Evolutionary conservation across 2,329 filamentous ascomycete species (phyloP), one percentile per base, ranked within the genome.

Genomic region (Hypoxylon sp.): DNA sequence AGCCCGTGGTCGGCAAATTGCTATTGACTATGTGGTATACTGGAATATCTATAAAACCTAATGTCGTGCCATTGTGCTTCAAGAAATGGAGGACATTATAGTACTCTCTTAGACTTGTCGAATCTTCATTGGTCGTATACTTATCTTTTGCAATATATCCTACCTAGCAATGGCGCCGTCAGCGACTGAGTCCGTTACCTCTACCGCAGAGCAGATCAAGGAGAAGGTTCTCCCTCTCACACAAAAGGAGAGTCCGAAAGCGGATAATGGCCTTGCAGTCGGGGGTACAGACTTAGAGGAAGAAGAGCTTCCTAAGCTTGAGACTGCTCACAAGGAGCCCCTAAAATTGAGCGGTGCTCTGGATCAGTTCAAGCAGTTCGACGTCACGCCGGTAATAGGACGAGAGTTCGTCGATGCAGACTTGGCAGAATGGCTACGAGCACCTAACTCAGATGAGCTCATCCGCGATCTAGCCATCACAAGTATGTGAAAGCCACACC

Each of bases 381-480:
- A 87, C 21, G 70, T 80, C 3, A 87, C 84, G 1, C 84, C 84
- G 0, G 70, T 79, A 30, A 86, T 88, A 48, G 85, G 84, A 3
- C 76, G 77, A 5, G 85, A 88, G 62, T 88, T 78, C 55, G 73
- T 78, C n/a, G 76, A 75, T 9, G 75, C 80, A 23, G 79, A 85
- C 55, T 73, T 88, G 0, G 78, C 78, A 4, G 84, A 89, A 23
- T 78, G 80, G 60, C 73, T 90, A 4, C 72, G 82, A 19, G 80
- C 82, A 0, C 74, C 80, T 0, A 84, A 88, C 63, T 75, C 82
- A 0, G 84, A 89, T 42, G 80, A 84, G 32, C 71, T 87, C 13
- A 66, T 89, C 16, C 78, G 82, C 0, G 87, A 89, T 60, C 73
- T 90, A 0, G 87, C 84, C 25, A 84, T 89, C 53, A 87, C 82